Percentiles rank a stretch among this genome's conserved stretches.
Conservation (phyloP, 768 basidiomycete species). For the Dacryopinax primogenitus region DNA sequence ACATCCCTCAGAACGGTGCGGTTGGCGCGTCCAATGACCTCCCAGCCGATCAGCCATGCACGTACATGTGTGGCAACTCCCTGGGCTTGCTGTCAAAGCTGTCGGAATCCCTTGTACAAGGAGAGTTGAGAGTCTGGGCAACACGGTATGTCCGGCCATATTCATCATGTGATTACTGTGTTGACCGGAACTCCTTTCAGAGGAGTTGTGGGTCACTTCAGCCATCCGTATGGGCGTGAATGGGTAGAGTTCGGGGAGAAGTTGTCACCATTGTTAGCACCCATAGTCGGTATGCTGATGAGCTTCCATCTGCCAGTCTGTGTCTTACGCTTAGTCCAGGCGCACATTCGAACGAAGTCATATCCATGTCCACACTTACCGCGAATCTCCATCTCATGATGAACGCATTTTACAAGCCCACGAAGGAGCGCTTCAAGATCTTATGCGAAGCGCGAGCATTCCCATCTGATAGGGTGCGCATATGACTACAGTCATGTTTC, state of each 20-base stretch:
- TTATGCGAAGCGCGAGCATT: slow-evolving; percentile 89
- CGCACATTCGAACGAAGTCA: slow-evolving; percentile 78
- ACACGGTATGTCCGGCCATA: slow-evolving; percentile 30
- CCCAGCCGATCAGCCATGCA: slow-evolving; percentile 41
- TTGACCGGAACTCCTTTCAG: slow-evolving; percentile 31
- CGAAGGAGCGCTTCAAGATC: slow-evolving; percentile 73
- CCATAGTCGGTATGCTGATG: slow-evolving; percentile 57
- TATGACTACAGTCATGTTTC: slow-evolving; percentile 8
- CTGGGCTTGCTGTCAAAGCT: slow-evolving; percentile 70
- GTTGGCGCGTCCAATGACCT: slow-evolving; percentile 14
- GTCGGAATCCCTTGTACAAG: slow-evolving; percentile 55
- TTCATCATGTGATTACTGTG: slow-evolving; percentile 28
- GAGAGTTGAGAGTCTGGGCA: slow-evolving; percentile 79
- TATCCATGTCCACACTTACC: slow-evolving; percentile 90
- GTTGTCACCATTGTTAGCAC: slow-evolving; percentile 60
- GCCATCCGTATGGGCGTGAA: slow-evolving; percentile 67
- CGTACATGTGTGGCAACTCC: slow-evolving; percentile 94
- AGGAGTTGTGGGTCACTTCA: slow-evolving; percentile 78
- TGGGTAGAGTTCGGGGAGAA: slow-evolving; percentile 71
- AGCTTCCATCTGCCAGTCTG: slow-evolving; percentile 10
- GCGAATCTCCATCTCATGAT: slow-evolving; percentile 93
- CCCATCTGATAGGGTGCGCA: slow-evolving; percentile 82
- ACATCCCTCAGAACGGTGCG: slow-evolving; percentile 14
- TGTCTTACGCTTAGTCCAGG: slow-evolving; percentile 37
- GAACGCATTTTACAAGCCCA: slow-evolving; percentile 87